Evolutionary conservation across 331 rosid species (phyloP), one percentile per base, ranked within the genome.

Genomic region (Quercus tomentella): DNA sequence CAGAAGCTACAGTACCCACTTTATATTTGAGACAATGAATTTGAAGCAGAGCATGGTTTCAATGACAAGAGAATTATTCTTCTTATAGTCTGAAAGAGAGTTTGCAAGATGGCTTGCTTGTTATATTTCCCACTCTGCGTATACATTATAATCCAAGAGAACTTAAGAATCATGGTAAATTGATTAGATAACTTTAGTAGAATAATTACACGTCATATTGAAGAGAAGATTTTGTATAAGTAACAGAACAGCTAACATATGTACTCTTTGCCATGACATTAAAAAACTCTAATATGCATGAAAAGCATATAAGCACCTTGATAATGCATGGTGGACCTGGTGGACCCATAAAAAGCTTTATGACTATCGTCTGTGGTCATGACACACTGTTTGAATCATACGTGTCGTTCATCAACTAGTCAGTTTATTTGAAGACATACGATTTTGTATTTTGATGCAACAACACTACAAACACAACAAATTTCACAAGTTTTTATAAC

Each of bases 271-370:
- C 65, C 73, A 73, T 73, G 73, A 30, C 56, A 20, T 35, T 5
- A 67, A 56, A 55, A 77, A 62, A 67, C 33, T 81, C 25, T 37
- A 12, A 51, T 30, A 43, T 81, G 68, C 65, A 67, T 30, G 54
- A 70, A 75, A 80, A 75, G 66, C 71, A 80, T 43, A 73, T 68
- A 66, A 75, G 43, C 60, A 82, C 66, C 23, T 74, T 68, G 80
- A 84, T 78, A 35, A 83, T 79, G 77, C 65, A 76, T 73, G 82
- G 82, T 78, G 92, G 89, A 79, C 90, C 92, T 88, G 82, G 82
- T 78, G 92, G 89, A 79, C 90, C 92, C 87, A 85, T 79, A 12
- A 85, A 85, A 83, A 87, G 81, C 62, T 63, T 58, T 35, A 25
- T 61, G 76, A 78, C 83, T 69, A 73, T 63, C 63, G 68, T 74